A percentile compares a stretch with the other conserved stretches of the same genome.
phyloP scores from a whole-genome alignment of 2,329 filamentous ascomycete species.

The Penicillium sp. region DNA sequence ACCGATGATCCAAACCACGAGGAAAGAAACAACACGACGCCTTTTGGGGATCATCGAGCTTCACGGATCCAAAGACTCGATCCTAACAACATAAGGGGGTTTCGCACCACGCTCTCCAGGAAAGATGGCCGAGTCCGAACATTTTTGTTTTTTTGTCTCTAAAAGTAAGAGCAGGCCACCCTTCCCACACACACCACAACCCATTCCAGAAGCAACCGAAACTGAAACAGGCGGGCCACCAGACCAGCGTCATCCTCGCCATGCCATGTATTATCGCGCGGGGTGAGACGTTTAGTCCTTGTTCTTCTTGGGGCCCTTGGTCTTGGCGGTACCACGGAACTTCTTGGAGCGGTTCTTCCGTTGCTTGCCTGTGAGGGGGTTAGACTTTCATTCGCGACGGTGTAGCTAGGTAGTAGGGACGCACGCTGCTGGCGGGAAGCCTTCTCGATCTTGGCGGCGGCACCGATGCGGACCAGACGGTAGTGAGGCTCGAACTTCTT shows the following conservation, averaged over 20 bases:
- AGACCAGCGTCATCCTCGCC: slow-evolving; percentile 25
- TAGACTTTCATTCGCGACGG: slow-evolving; percentile 5
- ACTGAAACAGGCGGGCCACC: slow-evolving; percentile 24
- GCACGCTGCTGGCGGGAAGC: slow-evolving; percentile 97
- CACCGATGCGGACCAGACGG: slow-evolving; percentile 89
- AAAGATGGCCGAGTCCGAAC: slow-evolving; percentile 5
- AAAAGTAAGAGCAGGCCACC: background rate
- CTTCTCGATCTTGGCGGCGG: slow-evolving; percentile 93
- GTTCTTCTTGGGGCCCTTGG: slow-evolving; percentile 95
- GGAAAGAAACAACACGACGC: slow-evolving; percentile 24
- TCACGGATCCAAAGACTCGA: background rate
- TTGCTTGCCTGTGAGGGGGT: slow-evolving; percentile 79
- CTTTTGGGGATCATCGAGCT: slow-evolving; percentile 21
- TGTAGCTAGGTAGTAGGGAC: slow-evolving; percentile 44
- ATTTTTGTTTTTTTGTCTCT: slow-evolving; percentile 6
- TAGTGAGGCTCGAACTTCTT: slow-evolving; percentile 99
- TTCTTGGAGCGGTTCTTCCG: slow-evolving; percentile 99
- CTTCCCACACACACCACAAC: slow-evolving; percentile 7
- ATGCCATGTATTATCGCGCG: slow-evolving; percentile 9
- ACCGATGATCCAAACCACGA: slow-evolving; percentile 22
- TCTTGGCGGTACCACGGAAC: slow-evolving; percentile 95
- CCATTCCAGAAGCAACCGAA: slow-evolving; percentile 7
- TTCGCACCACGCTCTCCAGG: background rate
- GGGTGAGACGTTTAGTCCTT: slow-evolving; percentile 59
- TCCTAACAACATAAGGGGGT: background rate